A percentile compares a stretch with the other conserved stretches of the same genome.
These are phyloP conservation scores for Fusarium neocosmosporiellum DNA, from an alignment of 2,329 filamentous ascomycete species.

Conservation along the genomic window DNA sequence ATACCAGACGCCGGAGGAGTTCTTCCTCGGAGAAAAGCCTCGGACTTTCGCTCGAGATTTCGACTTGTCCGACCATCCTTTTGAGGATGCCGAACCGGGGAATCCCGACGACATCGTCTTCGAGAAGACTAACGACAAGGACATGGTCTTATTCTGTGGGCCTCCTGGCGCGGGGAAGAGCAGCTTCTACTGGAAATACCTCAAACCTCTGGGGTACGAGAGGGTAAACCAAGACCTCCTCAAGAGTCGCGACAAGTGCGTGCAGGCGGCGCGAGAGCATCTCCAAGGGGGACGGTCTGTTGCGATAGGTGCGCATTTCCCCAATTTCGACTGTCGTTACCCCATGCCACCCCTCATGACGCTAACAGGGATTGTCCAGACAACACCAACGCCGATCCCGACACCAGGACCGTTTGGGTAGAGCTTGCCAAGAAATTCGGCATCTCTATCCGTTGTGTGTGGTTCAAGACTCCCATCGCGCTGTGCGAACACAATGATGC, in stretches of 20 bases:
- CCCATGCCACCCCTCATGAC: conserved; percentile 25
- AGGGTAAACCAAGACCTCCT: conserved; percentile 91
- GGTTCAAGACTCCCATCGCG: conserved; percentile 78
- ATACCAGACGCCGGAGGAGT: conserved; percentile 92
- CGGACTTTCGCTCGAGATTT: conserved; percentile 77
- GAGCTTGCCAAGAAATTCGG: conserved; percentile 75
- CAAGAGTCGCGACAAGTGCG: conserved; percentile 76
- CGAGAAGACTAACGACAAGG: conserved; percentile 72
- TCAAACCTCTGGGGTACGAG: conserved; percentile 83
- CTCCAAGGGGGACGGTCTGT: conserved; percentile 76
- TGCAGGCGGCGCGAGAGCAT: conserved; percentile 77
- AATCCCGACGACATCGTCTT: conserved; percentile 54
- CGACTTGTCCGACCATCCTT: conserved; percentile 70
- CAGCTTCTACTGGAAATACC: conserved; percentile 83
- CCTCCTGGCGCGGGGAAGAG: conserved; percentile 93
- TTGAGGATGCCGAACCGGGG: conserved; percentile 39
- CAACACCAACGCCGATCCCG: conserved; percentile 91
- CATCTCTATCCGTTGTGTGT: conserved; percentile 85
- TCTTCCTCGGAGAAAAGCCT: conserved; percentile 77
- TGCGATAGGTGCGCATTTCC: conserved; percentile 74
- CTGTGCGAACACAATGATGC: conserved; percentile 88
- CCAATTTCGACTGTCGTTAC: conserved; percentile 14
- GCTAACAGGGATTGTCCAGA: conserved; percentile 64
- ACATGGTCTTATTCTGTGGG: conserved; percentile 88
- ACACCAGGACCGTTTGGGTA: conserved; percentile 83